Base-by-base conservation (phyloP, 2,329 filamentous ascomycete species). In the Hypoxylon rubiginosum region DNA sequence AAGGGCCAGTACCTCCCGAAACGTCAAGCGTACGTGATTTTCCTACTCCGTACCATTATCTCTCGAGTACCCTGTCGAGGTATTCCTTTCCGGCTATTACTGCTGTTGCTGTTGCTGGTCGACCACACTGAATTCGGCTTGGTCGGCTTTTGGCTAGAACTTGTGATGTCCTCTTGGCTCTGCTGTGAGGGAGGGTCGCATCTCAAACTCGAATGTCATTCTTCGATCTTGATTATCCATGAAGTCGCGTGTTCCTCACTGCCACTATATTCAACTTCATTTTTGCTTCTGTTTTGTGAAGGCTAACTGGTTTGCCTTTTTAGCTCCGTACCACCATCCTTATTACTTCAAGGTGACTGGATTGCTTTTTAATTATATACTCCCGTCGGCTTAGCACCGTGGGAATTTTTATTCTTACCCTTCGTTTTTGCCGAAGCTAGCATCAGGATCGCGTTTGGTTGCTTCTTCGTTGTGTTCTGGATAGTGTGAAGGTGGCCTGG, bases 1-100 rank as follows among this genome's bases (percentile, higher is more conserved):
- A 74, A 71, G 62, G 70, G 70, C 66, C 66, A 73, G 73, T 69
- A 74, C 72, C 64, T 75, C 73, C 77, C 80, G 79, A 82, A 82
- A 83, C 80, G 69, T 76, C 74, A 78, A 77, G 69, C 74, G 81
- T 82, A 81, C 74, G 80, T 82, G 79, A 78, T 78, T 72, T 43
- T 73, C 74, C 68, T 73, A 73, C 64, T 72, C 66, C 68, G 60
- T 70, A 68, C 74, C 74, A 73, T 76, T 71, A 75, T 69, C 77
- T 7, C 4, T 73, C 71, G 69, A 76, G 75, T 72, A 73, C 72
- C 71, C 75, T 61, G 63, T 66, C 68, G 63, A 64, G 61, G 58
- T 65, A 54, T 58, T 55, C 66, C 59, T 68, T 28, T 49, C 60
- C 58, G 59, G 61, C 68, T 70, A 61, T 69, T 65, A 54, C 64